Conservation (phyloP, 192 early-diverging fungal species). For the Umbelopsis isabellina region DNA sequence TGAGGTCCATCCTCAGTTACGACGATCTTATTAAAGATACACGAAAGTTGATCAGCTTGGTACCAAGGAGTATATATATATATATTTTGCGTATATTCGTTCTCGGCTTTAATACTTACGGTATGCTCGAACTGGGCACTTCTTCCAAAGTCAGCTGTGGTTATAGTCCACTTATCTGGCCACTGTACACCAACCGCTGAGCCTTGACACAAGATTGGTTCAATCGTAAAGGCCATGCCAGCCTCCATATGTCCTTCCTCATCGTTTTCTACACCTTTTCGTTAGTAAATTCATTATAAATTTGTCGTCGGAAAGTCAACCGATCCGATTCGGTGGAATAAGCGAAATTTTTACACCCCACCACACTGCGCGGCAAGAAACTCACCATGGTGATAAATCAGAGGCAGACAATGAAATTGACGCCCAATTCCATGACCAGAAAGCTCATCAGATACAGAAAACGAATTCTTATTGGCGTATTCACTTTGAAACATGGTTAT, state of each 20-base stretch:
- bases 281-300: too few relatives aligned
- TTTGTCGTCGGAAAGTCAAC: neutral
- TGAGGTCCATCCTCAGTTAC: slow-evolving; percentile 3
- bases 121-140: slow-evolving; percentile 91
- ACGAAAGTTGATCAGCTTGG: neutral
- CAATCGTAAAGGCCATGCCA: slow-evolving; percentile 89
- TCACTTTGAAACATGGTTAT: slow-evolving; percentile 26
- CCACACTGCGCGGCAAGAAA: neutral
- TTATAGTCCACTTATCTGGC: slow-evolving; percentile 89
- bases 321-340: neutral
- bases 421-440: slow-evolving; percentile 89
- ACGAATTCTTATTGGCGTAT: slow-evolving; percentile 54
- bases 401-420: slow-evolving; percentile 81
- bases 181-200: slow-evolving; percentile 66
- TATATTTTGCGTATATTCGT: too few relatives aligned
- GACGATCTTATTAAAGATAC: neutral
- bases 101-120: slow-evolving; percentile 24
- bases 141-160: slow-evolving; percentile 76
- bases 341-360: too few relatives aligned
- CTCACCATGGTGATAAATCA: slow-evolving; percentile 75
- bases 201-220: slow-evolving; percentile 87
- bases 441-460: slow-evolving; percentile 68
- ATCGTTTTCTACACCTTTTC: slow-evolving; percentile 52
- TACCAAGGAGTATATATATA: neutral
- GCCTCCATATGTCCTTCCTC: slow-evolving; percentile 70